Base-by-base conservation (phyloP, 108 stramenopile genomes). In the Licmophora abbreviata region DNA sequence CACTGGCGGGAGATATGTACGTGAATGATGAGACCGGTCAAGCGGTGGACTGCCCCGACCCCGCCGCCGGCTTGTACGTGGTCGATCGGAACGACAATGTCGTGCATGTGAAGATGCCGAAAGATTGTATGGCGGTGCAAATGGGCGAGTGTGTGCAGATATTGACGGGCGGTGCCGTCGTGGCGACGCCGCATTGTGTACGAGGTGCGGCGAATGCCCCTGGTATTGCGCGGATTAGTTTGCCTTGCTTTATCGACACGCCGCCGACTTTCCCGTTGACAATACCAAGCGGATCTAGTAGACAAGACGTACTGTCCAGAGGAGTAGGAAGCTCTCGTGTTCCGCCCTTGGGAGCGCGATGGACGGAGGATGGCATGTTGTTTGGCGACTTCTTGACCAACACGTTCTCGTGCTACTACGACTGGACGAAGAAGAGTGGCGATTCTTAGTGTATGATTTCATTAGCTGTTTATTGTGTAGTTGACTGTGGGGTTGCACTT, bases 91-190 rank as follows among this genome's bases (percentile, higher is more conserved):
- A 71, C 7, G 74, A 83, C 7, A 32, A 66, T 35, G 63, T 69
- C 8, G 54, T 64, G 17, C 63, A 74, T 10, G 85, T 93, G 0
- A 45, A 51, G 10, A 76, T 95, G 26, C 94, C 94, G 3, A 36
- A 67, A 1, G 94, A 93, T 65, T 91, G 88, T 54, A 82, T 93
- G 87, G 92, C 87, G 17, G 80, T 35, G 29, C 94, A 95, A 63
- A 77, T 93, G 18, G 94, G 94, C 27, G 94, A 95, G 69, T 92
- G 90, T 43, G 69, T 86, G 8, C 94, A 95, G 66, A 87, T 95
- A 31, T 27, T 93, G 7, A 90, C 88, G 4, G 92, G 89, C 15
- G 92, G 92, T 11, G 69, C 66, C 10, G 77, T 95, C 9, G 60
- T 74, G 12, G 94, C 94, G 9, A 95, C 94, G 27, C 94, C 94